Percentiles rank a stretch among this genome's conserved stretches.
Evolutionary conservation across 73 alveolate species (phyloP).

Genomic region (Diophrys appendiculata): DNA sequence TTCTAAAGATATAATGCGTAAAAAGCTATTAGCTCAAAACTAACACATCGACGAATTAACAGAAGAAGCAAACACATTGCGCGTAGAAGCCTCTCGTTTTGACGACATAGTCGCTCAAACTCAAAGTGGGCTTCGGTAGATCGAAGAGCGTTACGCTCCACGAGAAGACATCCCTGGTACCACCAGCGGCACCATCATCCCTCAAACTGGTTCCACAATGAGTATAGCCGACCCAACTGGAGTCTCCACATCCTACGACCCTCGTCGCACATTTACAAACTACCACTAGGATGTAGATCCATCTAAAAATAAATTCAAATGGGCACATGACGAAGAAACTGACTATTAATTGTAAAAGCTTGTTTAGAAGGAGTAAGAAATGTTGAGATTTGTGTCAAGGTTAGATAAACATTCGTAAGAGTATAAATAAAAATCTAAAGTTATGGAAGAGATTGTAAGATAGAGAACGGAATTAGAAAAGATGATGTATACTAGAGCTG

Average conservation of each 20-base stretch:
- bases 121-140: neutral
- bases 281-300: too few species aligned
- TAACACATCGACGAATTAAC: neutral
- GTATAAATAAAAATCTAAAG: conserved; percentile 28
- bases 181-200: too few species aligned
- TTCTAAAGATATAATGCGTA: neutral
- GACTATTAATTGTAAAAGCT: conserved; percentile 25
- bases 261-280: too few species aligned
- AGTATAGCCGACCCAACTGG: too few species aligned
- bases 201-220: too few species aligned
- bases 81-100: neutral
- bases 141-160: neutral
- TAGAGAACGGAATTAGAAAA: conserved; percentile 49
- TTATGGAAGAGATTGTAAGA: conserved; percentile 31
- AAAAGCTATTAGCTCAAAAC: neutral
- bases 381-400: conserved; percentile 26
- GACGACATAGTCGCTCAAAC: neutral
- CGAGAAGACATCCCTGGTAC: neutral
- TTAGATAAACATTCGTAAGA: conserved; percentile 42
- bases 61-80: neutral
- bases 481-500: conserved; percentile 53
- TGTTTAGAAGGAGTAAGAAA: conserved; percentile 36
- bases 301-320: conserved; percentile 21
- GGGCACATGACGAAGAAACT: conserved; percentile 67
- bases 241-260: too few species aligned